Evolutionary conservation across 2,329 filamentous ascomycete species (phyloP).

Genomic region (Xylaria sp.): DNA sequence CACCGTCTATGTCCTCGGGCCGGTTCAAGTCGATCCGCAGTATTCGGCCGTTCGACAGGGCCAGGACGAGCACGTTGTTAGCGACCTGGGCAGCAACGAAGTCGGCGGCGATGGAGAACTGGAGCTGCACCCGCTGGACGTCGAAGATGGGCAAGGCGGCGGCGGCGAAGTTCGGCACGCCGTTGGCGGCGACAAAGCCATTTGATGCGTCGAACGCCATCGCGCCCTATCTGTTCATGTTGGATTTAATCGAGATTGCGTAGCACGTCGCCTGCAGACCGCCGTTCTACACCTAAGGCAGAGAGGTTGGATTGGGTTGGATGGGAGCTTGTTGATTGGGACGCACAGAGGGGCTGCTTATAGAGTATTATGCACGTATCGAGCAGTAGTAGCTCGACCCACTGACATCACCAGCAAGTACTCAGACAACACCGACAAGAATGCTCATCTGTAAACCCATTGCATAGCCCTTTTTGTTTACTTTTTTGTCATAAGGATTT

Average conservation of each 20-base stretch:
- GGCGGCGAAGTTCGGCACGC: conserved; percentile 59
- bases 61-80: conserved; percentile 93
- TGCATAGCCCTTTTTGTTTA: no score
- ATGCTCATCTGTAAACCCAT: background rate
- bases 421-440: background rate
- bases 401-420: background rate
- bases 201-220: conserved; percentile 74
- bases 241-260: conserved; percentile 19
- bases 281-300: conserved; percentile 4
- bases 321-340: background rate
- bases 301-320: conserved; percentile 1
- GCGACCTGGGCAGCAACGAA: conserved; percentile 96
- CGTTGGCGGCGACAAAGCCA: conserved; percentile 70
- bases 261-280: conserved; percentile 7
- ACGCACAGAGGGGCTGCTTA: background rate
- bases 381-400: background rate
- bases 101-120: conserved; percentile 91
- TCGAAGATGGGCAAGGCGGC: conserved; percentile 88
- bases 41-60: conserved; percentile 88
- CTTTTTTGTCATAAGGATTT: no score
- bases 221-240: conserved; percentile 29
- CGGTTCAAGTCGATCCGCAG: conserved; percentile 92
- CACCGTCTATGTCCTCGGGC: conserved; percentile 87
- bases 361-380: conserved; percentile 5
- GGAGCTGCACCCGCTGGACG: conserved; percentile 87